These are phyloP conservation scores for Potentilla sterilis DNA, from an alignment of 306 rosid genomes.

Conservation along the genomic window DNA sequence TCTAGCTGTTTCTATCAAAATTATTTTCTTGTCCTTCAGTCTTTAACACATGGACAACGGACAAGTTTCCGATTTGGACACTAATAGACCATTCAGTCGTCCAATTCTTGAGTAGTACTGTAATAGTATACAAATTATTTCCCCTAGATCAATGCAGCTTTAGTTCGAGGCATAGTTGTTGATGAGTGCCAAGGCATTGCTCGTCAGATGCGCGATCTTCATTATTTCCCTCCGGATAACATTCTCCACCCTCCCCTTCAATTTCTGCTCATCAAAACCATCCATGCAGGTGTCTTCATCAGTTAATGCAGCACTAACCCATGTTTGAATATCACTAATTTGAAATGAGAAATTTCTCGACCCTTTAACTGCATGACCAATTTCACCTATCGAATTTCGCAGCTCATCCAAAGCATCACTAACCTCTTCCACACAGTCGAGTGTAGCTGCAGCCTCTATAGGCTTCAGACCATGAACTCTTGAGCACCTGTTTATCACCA, in stretches of 20 bases:
- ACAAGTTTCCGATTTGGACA: not conserved
- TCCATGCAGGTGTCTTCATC: slow-evolving; percentile 44
- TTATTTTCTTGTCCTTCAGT: not conserved
- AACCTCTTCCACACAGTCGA: slow-evolving; percentile 37
- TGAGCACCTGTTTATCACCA: slow-evolving; percentile 19
- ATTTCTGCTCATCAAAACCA: slow-evolving; percentile 23
- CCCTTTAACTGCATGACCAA: slow-evolving; percentile 11
- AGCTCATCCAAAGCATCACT: slow-evolving; percentile 37
- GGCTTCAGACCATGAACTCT: slow-evolving; percentile 29
- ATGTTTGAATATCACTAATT: slow-evolving; percentile 41
- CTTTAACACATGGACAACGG: not conserved
- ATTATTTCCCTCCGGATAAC: slow-evolving; percentile 22
- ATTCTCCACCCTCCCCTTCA: slow-evolving; percentile 21
- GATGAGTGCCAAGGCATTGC: slow-evolving; percentile 45
- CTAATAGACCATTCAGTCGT: not conserved
- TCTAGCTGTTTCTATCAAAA: not conserved
- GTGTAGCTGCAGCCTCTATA: slow-evolving; percentile 26
- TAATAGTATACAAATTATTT: not conserved
- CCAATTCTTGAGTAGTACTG: not conserved
- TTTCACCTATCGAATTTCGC: slow-evolving; percentile 15
- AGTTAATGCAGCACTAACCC: slow-evolving; percentile 48
- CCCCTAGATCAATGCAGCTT: not conserved
- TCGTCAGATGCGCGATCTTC: slow-evolving; percentile 34
- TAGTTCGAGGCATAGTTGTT: slow-evolving; percentile 34
- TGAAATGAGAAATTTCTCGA: slow-evolving; percentile 15